Evolutionary conservation across 208 protist genomes (phyloP).

Genomic region (Trypanosoma brucei): DNA sequence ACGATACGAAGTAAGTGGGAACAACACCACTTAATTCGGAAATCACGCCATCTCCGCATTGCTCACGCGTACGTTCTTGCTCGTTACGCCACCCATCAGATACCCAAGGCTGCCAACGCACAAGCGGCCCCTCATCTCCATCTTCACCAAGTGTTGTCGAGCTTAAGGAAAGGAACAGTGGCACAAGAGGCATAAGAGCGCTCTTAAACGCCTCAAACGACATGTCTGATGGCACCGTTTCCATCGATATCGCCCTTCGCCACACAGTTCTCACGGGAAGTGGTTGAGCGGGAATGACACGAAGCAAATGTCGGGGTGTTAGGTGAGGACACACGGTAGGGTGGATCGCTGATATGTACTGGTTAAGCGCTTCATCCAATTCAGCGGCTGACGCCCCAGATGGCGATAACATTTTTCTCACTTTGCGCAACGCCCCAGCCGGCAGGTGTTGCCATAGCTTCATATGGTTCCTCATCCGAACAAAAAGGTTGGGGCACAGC

Average conservation of each 20-base stretch:
- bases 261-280: constrained; percentile 11
- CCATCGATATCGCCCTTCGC: constrained; percentile 5
- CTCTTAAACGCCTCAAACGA: constrained; percentile 12
- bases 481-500: too few relatives aligned
- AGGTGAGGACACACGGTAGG: constrained; percentile 3
- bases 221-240: constrained; percentile 6
- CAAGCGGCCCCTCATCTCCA: not conserved
- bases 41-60: not conserved
- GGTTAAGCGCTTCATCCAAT: constrained; percentile 10
- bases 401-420: not conserved
- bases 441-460: not conserved
- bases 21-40: constrained; percentile 13
- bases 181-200: constrained; percentile 2
- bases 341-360: constrained; percentile 13
- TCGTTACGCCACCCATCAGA: constrained; percentile 1
- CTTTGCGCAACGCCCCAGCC: not conserved
- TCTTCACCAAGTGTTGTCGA: not conserved
- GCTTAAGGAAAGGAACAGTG: constrained; percentile 12
- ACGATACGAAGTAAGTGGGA: constrained; percentile 21
- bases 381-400: not conserved
- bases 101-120: constrained; percentile 24
- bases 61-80: not conserved
- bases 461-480: not conserved
- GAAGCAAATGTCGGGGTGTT: constrained; percentile 10
- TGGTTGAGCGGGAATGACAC: constrained; percentile 4